Evolutionary conservation across 2,329 filamentous ascomycete species (phyloP).

Genomic region (Colletotrichum tamarilloi): DNA sequence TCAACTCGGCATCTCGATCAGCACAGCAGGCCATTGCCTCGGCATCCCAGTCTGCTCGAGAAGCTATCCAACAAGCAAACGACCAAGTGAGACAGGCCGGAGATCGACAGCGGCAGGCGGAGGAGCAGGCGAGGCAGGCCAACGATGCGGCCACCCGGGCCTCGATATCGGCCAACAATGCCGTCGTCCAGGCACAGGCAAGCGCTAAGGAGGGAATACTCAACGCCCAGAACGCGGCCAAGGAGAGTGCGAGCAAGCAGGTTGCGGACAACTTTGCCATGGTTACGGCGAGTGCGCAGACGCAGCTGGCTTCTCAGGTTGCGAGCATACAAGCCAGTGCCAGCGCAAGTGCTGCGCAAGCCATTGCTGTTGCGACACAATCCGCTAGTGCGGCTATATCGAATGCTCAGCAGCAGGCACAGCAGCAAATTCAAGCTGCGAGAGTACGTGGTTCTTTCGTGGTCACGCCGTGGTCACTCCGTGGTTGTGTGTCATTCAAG

Average conservation of each 20-base stretch:
- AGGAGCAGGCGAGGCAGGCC: slow-evolving; percentile 37
- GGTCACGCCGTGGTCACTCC: slow-evolving; percentile 23
- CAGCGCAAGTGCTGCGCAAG: slow-evolving; percentile 39
- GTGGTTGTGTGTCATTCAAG: not conserved
- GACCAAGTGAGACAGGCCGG: slow-evolving; percentile 39
- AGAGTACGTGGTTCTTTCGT: slow-evolving; percentile 1
- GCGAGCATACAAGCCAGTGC: slow-evolving; percentile 38
- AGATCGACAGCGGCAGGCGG: slow-evolving; percentile 39
- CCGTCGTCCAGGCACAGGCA: slow-evolving; percentile 35
- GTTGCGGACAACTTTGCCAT: slow-evolving; percentile 37
- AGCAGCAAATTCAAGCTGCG: slow-evolving; percentile 25
- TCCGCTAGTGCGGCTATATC: slow-evolving; percentile 39
- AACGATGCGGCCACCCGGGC: slow-evolving; percentile 40
- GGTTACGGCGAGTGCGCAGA: slow-evolving; percentile 43
- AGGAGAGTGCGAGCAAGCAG: slow-evolving; percentile 38
- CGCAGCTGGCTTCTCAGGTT: slow-evolving; percentile 42
- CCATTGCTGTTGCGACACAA: slow-evolving; percentile 42
- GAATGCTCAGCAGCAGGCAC: slow-evolving; percentile 30
- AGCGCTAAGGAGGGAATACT: slow-evolving; percentile 32
- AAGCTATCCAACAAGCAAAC: slow-evolving; percentile 41
- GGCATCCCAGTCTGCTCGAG: slow-evolving; percentile 29
- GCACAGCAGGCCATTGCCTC: slow-evolving; percentile 33
- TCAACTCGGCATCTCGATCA: slow-evolving; percentile 29
- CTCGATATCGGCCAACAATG: slow-evolving; percentile 39
- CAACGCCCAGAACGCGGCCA: slow-evolving; percentile 37